Evolutionary conservation across 2,329 filamentous ascomycete species (phyloP), one percentile per base, ranked within the genome.

Genomic region (Aspergillus fumigatus): DNA sequence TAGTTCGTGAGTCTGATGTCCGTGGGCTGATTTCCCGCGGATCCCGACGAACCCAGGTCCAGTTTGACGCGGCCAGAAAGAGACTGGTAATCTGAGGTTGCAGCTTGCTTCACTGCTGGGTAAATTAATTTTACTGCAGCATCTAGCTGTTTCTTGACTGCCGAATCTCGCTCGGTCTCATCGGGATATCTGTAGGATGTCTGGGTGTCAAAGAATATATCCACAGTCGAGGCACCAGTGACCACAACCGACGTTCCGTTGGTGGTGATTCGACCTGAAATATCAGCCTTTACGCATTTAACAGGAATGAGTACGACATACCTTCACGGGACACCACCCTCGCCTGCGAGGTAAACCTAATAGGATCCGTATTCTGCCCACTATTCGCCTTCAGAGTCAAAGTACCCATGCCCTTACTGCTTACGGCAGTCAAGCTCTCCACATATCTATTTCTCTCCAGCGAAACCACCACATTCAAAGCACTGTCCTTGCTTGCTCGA

Each of bases 171-270:
- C 4, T 50, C 3, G 2, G 14, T 11, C 14, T 23, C 26, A 2
- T 11, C 8, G 0, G 17, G 17, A 17, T 51, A 55, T 0, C 58
- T 47, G 38, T 58, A 59, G 2, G 58, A 59, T 0, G 58, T 59
- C n/a, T 57, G 55, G 0, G 58, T 32, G 8, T 59, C 52, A 17
- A 59, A 51, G 51, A 59, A 48, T 7, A 58, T 49, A 10, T 59
- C 52, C 11, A 59, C 40, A 0, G 11, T 35, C 1, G 55, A 45
- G 0, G 55, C 58, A 4, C 40, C 40, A 2, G 25, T 25, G 3
- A 55, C 29, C 3, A 51, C 23, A 1, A 59, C n/a, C 0, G 54
- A 21, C 0, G 23, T 35, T 1, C 21, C 49, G 17, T 53, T 55
- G 21, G 23, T 40, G 1, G 27, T 17, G 4, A 57, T 17, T 1